phyloP scores from a whole-genome alignment of 108 stramenopile species.

The Nitzschia palea region DNA sequence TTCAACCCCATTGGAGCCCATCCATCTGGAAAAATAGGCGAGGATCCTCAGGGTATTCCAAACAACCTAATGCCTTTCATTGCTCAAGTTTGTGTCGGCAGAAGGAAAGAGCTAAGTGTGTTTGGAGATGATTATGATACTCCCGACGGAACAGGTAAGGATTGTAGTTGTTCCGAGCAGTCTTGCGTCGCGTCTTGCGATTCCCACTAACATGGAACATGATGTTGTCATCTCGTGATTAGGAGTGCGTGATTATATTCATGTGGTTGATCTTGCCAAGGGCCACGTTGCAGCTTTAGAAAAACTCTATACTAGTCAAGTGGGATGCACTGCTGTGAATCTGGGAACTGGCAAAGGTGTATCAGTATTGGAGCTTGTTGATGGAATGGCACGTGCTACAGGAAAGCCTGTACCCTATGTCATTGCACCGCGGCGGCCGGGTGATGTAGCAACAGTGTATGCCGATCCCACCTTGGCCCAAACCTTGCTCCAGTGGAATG shows the following conservation, averaged over 20 bases:
- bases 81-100: conserved; percentile 90
- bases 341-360: conserved; percentile 95
- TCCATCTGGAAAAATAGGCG: conserved; percentile 94
- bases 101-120: conserved; percentile 88
- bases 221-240: not conserved
- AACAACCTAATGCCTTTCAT: conserved; percentile 99
- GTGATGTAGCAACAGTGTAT: conserved; percentile 94
- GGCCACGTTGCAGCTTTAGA: conserved; percentile 95
- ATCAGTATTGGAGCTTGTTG: conserved; percentile 93
- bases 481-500: conserved; percentile 88
- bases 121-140: conserved; percentile 99
- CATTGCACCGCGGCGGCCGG: conserved; percentile 86
- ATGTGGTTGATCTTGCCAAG: conserved; percentile 97
- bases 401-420: conserved; percentile 88
- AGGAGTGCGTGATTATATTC: conserved; percentile 98
- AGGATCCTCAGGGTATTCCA: conserved; percentile 97
- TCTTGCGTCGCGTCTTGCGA: not conserved
- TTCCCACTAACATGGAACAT: not conserved
- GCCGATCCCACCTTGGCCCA: conserved; percentile 87
- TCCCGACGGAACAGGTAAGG: conserved; percentile 93
- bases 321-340: conserved; percentile 91
- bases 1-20: conserved; percentile 99
- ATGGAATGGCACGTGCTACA: conserved; percentile 89
- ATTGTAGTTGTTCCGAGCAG: not conserved
- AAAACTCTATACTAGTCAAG: conserved; percentile 65